Conservation (phyloP, 352 stramenopile genomes). For the Aphanomyces stellatus region DNA sequence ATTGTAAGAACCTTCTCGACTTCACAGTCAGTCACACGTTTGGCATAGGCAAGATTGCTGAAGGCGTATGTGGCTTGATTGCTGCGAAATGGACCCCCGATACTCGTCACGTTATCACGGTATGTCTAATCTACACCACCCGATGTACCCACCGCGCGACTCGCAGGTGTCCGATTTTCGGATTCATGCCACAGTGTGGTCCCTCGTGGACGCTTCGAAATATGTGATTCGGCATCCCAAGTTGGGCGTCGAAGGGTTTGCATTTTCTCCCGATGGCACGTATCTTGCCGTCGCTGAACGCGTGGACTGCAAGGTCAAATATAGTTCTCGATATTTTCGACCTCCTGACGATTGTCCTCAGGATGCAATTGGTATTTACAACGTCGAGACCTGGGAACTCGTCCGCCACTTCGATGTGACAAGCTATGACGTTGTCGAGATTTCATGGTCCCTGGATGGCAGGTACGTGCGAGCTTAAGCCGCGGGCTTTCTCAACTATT, state of each 20-base stretch:
- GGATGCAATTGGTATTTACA: slow-evolving; percentile 74
- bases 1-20: neutral
- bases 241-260: slow-evolving; percentile 49
- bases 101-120: slow-evolving; percentile 56
- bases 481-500: slow-evolving; percentile 1
- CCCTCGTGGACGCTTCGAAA: slow-evolving; percentile 45
- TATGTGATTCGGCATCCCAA: slow-evolving; percentile 62
- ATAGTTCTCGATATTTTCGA: no score
- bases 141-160: neutral
- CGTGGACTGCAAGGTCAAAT: slow-evolving; percentile 59
- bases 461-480: slow-evolving; percentile 27
- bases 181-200: slow-evolving; percentile 76
- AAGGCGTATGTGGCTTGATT: slow-evolving; percentile 36
- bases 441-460: slow-evolving; percentile 59
- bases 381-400: slow-evolving; percentile 62
- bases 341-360: no score
- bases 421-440: slow-evolving; percentile 73
- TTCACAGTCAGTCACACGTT: slow-evolving; percentile 15
- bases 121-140: neutral
- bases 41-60: slow-evolving; percentile 50
- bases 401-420: slow-evolving; percentile 57
- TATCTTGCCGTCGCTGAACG: slow-evolving; percentile 63
- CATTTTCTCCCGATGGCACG: slow-evolving; percentile 46
- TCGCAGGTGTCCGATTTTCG: slow-evolving; percentile 64
- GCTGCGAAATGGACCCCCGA: slow-evolving; percentile 47